These are phyloP conservation scores for Bifiguratus adelaidae DNA, from an alignment of 192 early-diverging fungal genomes.

Conservation along the genomic window DNA sequence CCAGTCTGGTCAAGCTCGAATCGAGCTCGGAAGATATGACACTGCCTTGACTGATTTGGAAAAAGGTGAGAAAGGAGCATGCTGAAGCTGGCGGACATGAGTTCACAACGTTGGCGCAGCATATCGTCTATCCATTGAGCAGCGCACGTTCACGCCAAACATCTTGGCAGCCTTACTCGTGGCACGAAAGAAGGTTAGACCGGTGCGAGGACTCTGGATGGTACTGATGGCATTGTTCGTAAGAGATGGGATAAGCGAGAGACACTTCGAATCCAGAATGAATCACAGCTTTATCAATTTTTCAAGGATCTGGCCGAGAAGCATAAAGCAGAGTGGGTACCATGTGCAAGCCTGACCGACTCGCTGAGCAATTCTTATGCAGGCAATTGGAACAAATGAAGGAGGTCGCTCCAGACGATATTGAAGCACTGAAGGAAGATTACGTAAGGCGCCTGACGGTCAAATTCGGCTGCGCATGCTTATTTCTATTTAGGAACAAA, in stretches of 20 bases:
- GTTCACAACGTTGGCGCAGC: neutral
- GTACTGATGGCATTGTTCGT: no score
- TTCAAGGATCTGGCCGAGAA: slow-evolving; percentile 43
- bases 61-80: slow-evolving; percentile 13
- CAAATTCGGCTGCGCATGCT: no score
- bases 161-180: slow-evolving; percentile 44
- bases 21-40: slow-evolving; percentile 7
- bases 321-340: slow-evolving; percentile 48
- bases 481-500: no score
- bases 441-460: slow-evolving; percentile 3
- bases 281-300: slow-evolving; percentile 52
- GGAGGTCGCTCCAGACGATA: slow-evolving; percentile 7
- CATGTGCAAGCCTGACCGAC: no score
- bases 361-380: no score
- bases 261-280: slow-evolving; percentile 30
- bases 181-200: slow-evolving; percentile 41
- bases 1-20: slow-evolving; percentile 18
- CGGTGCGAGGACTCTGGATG: no score
- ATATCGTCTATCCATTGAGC: slow-evolving; percentile 45
- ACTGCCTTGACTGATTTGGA: slow-evolving; percentile 28
- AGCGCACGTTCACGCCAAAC: slow-evolving; percentile 49
- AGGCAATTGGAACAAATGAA: slow-evolving; percentile 9
- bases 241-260: slow-evolving; percentile 63
- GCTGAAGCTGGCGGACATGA: neutral
- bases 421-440: slow-evolving; percentile 12